phyloP scores from a whole-genome alignment of 805 yeast species.

The Candida dajiaensis region DNA sequence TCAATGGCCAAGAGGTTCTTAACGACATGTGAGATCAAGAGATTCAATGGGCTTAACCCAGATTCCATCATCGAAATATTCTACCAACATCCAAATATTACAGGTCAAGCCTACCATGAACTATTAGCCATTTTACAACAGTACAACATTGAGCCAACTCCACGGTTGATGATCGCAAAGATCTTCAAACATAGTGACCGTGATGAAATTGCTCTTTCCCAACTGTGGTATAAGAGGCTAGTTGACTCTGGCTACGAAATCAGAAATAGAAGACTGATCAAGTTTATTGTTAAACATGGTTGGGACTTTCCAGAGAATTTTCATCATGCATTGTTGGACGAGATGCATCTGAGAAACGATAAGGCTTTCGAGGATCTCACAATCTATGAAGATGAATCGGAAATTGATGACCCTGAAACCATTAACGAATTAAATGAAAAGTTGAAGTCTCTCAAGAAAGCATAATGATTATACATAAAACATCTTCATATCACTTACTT shows the following conservation, averaged over 20 bases:
- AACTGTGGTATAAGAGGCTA: constrained; percentile 8
- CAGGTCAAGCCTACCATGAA: neutral
- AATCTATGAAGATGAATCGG: constrained; percentile 4
- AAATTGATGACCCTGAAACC: constrained; percentile 8
- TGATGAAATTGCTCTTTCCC: constrained; percentile 3
- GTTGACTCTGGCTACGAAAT: constrained; percentile 1
- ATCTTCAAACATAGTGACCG: constrained; percentile 5
- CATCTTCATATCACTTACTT: neutral
- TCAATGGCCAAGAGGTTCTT: constrained; percentile 12
- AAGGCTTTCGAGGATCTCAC: neutral
- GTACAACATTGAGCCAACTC: constrained; percentile 4
- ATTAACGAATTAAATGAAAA: constrained; percentile 5
- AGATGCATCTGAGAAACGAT: neutral
- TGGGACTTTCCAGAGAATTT: constrained; percentile 14
- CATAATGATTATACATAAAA: neutral
- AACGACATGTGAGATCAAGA: neutral
- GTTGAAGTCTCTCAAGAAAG: constrained; percentile 4
- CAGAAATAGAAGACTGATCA: constrained; percentile 7
- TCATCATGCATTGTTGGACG: constrained; percentile 6
- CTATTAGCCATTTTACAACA: constrained; percentile 2
- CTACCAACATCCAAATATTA: neutral
- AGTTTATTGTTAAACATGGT: constrained; percentile 3
- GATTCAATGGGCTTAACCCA: constrained; percentile 7
- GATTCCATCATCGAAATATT: constrained; percentile 1
- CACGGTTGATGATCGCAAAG: constrained; percentile 3